Percentiles rank a stretch among this genome's conserved stretches.
Evolutionary conservation across 148 eudicot genomes (phyloP).

Genomic region (Vaccinium myrtillus): DNA sequence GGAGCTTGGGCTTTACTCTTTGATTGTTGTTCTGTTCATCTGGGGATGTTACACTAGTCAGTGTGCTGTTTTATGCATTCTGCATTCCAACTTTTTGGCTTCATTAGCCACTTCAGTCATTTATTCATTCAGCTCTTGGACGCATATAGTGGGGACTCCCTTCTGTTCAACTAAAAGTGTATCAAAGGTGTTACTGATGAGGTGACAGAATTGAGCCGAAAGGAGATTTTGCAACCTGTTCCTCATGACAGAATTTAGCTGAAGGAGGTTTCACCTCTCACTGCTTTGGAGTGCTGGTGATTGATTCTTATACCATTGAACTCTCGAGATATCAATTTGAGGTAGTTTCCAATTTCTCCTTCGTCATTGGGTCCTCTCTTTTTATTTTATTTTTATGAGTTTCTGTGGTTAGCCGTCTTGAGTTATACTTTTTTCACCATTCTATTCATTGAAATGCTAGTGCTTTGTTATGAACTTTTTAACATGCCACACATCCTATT

Average conservation of each 20-base stretch:
- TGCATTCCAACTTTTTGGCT: slow-evolving; percentile 25
- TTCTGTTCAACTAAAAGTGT: slow-evolving; percentile 15
- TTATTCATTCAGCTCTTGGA: slow-evolving; percentile 22
- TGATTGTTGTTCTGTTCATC: slow-evolving; percentile 20
- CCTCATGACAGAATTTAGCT: background rate
- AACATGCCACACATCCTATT: background rate
- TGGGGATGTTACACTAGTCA: slow-evolving; percentile 18
- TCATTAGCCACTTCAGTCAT: slow-evolving; percentile 16
- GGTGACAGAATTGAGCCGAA: slow-evolving; percentile 18
- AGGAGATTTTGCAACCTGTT: slow-evolving; percentile 1
- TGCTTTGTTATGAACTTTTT: background rate
- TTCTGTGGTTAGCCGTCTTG: background rate
- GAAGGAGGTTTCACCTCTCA: background rate
- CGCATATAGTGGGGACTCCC: slow-evolving; percentile 16
- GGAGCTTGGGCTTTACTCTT: slow-evolving; percentile 33
- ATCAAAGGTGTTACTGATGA: slow-evolving; percentile 20
- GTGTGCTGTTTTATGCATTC: slow-evolving; percentile 19
- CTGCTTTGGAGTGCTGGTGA: slow-evolving; percentile 14
- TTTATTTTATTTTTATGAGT: background rate
- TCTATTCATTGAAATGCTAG: background rate
- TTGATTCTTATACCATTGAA: background rate
- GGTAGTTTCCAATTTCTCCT: slow-evolving; percentile 17
- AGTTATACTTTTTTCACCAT: background rate
- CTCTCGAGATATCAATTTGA: slow-evolving; percentile 4
- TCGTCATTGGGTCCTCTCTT: background rate